Base-by-base conservation (phyloP, 2,329 filamentous ascomycete species). In the Camptophora hylomeconis region DNA sequence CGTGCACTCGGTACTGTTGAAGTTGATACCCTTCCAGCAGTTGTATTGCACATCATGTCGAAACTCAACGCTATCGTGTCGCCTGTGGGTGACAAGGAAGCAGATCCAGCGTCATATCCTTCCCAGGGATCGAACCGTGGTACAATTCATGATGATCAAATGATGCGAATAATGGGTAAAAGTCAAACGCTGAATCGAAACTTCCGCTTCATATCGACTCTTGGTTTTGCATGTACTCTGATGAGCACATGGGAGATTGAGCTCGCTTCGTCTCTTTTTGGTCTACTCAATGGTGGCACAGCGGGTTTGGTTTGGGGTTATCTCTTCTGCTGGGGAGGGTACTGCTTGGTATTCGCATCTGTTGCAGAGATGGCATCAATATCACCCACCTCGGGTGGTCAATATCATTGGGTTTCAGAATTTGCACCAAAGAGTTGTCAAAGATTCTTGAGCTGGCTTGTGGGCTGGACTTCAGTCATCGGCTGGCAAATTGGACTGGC, bases 341-440 rank as follows among this genome's bases (percentile, higher is more conserved):
- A 59, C 23, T 39, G 55, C 3, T 30, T 51, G 4, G 53, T 58
- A 17, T 54, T 54, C 32, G 45, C 51, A 1, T 63, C 58, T 3
- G 56, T 67, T 50, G 60, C 60, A 5, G 63, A 66, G 38, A 61
- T 66, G 53, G 60, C 60, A 1, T 63, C 59, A 4, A 67, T 67
- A 19, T 11, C 28, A 5, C 28, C 28, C 4, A 25, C 22, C 16
- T 29, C 11, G 11, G 23, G 23, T 56, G 57, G 58, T 6, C 59
- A 61, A 44, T 61, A 63, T 23, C 28, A 30, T 17, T 30, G 28
- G 28, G 28, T 24, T 5, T 30, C 28, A 8, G 28, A 51, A 30
- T 50, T 50, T 26, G 47, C 49, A 16, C 48, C 48, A 11, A 38
- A 31, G 10, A 35, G 35, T 5, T 39, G 22, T 22, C 47, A 51